Conservation (phyloP, 2,329 filamentous ascomycete genomes). For the Monilinia fructicola region DNA sequence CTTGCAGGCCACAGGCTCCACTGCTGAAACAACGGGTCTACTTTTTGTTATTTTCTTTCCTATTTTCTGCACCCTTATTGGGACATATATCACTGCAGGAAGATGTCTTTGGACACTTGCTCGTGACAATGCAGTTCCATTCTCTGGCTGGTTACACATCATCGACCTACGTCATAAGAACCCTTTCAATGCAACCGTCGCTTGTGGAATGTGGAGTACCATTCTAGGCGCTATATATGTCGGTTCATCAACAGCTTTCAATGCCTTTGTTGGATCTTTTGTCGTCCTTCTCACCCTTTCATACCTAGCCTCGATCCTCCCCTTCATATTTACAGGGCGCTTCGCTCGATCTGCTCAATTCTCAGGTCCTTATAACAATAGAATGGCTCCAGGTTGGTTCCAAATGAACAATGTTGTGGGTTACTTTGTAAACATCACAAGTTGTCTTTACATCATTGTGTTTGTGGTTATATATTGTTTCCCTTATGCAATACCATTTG, state of each 20-base stretch:
- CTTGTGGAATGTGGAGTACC: slow-evolving; percentile 51
- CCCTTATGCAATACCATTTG: slow-evolving; percentile 49
- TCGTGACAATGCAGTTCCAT: slow-evolving; percentile 57
- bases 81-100: slow-evolving; percentile 60
- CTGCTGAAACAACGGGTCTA: slow-evolving; percentile 52
- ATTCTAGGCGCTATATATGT: slow-evolving; percentile 64
- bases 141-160: slow-evolving; percentile 47
- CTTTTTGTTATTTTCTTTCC: slow-evolving; percentile 55
- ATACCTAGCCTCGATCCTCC: slow-evolving; percentile 63
- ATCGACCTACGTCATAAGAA: slow-evolving; percentile 50
- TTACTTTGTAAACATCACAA: slow-evolving; percentile 52
- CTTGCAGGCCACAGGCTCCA: slow-evolving; percentile 54
- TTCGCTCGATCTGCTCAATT: slow-evolving; percentile 25
- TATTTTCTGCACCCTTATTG: slow-evolving; percentile 52
- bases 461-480: slow-evolving; percentile 67
- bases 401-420: slow-evolving; percentile 51
- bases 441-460: slow-evolving; percentile 57
- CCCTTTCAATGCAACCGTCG: slow-evolving; percentile 56
- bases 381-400: slow-evolving; percentile 58
- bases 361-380: slow-evolving; percentile 32
- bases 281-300: slow-evolving; percentile 55
- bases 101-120: slow-evolving; percentile 63
- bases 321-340: slow-evolving; percentile 51
- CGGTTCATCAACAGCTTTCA: slow-evolving; percentile 65
- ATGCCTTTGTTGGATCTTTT: slow-evolving; percentile 62